Evolutionary conservation across 2,329 filamentous ascomycete genomes (phyloP).

Genomic region (Aspergillus aculeatinus): DNA sequence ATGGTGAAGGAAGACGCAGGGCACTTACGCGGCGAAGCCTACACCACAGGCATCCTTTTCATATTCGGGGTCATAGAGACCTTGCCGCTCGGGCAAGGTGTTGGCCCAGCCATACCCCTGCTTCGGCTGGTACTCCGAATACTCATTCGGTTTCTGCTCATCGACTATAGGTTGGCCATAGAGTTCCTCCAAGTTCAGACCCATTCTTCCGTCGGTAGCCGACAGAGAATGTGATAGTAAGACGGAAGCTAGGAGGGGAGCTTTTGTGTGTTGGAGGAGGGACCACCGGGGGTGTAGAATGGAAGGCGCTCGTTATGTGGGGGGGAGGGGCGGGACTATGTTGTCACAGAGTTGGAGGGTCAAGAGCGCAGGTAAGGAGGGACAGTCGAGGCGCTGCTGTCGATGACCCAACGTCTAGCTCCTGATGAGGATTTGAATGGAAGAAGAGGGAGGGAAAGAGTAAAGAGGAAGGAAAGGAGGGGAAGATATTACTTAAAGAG

Average conservation of each 20-base stretch:
- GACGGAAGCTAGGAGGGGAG: constrained; percentile 15
- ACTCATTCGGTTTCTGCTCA: constrained; percentile 45
- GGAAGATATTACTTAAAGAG: background rate
- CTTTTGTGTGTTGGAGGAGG: constrained; percentile 4
- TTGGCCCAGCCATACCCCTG: constrained; percentile 88
- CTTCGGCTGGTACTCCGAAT: constrained; percentile 55
- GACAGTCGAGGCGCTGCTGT: constrained; percentile 9
- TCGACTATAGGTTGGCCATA: constrained; percentile 49
- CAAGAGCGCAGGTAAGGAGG: constrained; percentile 24
- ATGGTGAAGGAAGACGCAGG: background rate
- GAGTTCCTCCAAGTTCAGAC: constrained; percentile 50
- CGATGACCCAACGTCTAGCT: constrained; percentile 26
- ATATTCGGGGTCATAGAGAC: constrained; percentile 91
- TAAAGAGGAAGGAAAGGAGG: background rate
- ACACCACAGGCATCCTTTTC: constrained; percentile 99
- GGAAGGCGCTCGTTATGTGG: constrained; percentile 10
- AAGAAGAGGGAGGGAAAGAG: constrained; percentile 3
- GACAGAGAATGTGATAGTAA: constrained; percentile 40
- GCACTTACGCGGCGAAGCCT: constrained; percentile 88
- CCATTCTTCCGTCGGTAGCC: constrained; percentile 51
- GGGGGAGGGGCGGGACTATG: constrained; percentile 18
- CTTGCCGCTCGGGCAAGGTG: constrained; percentile 94
- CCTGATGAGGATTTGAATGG: background rate
- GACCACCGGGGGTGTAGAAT: constrained; percentile 19
- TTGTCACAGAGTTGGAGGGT: constrained; percentile 25